Evolutionary conservation across 2,329 filamentous ascomycete species (phyloP).

Genomic region (Cercospora canescens): DNA sequence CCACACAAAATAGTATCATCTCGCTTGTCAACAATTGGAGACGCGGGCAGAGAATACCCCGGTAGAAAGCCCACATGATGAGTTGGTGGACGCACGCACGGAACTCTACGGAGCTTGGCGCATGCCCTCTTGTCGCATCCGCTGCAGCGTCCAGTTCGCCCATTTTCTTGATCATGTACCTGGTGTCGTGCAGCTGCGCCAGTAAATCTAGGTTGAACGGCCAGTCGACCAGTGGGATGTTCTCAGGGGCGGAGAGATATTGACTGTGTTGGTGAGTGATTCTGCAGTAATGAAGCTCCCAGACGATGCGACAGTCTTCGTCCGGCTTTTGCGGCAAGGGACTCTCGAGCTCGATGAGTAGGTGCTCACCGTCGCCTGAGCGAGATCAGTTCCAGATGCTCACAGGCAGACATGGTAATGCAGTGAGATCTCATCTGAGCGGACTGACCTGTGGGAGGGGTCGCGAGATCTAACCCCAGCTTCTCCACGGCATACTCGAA

Average conservation of each 20-base stretch:
- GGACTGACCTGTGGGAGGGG: neutral
- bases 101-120: slow-evolving; percentile 3
- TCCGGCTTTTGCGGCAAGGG: neutral
- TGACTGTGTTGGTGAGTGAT: slow-evolving; percentile 1
- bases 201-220: slow-evolving; percentile 2
- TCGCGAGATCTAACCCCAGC: slow-evolving; percentile 3
- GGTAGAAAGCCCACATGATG: slow-evolving; percentile 1
- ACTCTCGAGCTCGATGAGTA: neutral
- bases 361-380: neutral
- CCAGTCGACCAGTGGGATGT: neutral
- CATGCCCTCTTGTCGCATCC: neutral
- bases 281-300: slow-evolving; percentile 6
- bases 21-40: slow-evolving; percentile 2
- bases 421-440: neutral
- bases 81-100: neutral
- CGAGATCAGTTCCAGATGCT: neutral
- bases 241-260: slow-evolving; percentile 5
- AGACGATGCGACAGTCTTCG: neutral
- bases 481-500: slow-evolving; percentile 24
- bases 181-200: neutral
- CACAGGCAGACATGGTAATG: neutral
- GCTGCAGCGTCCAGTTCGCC: neutral
- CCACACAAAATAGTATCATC: neutral
- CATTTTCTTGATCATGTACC: slow-evolving; percentile 2
- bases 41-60: slow-evolving; percentile 1